phyloP scores from a whole-genome alignment of 768 basidiomycete genomes.

The Gloeopeniophorella convolvens region DNA sequence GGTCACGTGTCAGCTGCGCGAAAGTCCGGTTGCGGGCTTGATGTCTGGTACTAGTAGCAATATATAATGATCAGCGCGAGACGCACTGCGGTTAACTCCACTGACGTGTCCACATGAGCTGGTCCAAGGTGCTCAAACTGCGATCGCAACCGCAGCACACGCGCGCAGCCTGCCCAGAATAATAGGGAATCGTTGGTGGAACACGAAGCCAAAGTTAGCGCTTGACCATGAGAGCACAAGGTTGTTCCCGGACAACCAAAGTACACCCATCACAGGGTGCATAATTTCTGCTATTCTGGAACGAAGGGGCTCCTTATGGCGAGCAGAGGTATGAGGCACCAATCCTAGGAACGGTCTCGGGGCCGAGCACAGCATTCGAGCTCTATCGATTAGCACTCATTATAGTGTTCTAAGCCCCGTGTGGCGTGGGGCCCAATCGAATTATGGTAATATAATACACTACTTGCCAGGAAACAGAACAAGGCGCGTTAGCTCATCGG shows the following conservation, averaged over 20 bases:
- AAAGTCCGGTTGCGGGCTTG: not conserved
- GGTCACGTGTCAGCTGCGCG: constrained; percentile 15
- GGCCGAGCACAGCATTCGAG: not conserved
- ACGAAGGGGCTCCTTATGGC: not conserved
- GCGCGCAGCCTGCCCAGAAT: constrained; percentile 3
- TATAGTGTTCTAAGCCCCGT: constrained; percentile 3
- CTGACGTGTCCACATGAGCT: too few species aligned
- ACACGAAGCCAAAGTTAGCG: not conserved
- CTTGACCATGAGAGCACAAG: not conserved
- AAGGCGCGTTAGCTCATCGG: not conserved
- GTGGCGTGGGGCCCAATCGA: not conserved
- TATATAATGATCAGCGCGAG: too few species aligned
- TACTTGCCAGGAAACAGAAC: constrained; percentile 1
- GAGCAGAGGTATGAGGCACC: too few species aligned
- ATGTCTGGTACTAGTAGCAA: too few species aligned
- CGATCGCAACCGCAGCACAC: constrained; percentile 5
- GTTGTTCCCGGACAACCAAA: not conserved
- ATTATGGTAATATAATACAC: constrained; percentile 10
- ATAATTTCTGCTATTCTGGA: not conserved
- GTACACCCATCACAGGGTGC: not conserved
- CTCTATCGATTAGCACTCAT: not conserved
- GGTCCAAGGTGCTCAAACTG: not conserved
- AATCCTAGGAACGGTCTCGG: too few species aligned
- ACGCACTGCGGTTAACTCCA: too few species aligned
- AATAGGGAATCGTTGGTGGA: not conserved